Percentiles rank a stretch among this genome's conserved stretches.
Evolutionary conservation across 257 asterid genomes (phyloP).

Genomic region (Fraxinus quadrangulata): DNA sequence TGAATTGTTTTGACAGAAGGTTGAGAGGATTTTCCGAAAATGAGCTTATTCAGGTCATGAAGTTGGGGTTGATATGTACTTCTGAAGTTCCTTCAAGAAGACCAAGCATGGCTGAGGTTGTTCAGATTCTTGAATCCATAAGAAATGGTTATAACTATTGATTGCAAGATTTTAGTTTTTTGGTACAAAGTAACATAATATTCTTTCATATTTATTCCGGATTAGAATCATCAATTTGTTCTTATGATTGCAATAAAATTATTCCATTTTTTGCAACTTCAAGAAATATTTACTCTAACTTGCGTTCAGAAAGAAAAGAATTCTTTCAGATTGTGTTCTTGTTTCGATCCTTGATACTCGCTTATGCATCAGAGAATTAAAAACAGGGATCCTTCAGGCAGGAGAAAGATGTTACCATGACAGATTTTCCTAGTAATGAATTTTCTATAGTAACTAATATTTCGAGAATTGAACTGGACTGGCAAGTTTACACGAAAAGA

Average conservation of each 20-base stretch:
- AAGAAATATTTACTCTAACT: background rate
- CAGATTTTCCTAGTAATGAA: background rate
- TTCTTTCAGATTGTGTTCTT: background rate
- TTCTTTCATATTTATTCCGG: slow-evolving; percentile 62
- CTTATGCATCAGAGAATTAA: background rate
- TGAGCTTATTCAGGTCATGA: slow-evolving; percentile 88
- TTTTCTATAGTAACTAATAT: background rate
- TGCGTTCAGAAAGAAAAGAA: background rate
- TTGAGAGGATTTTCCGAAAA: slow-evolving; percentile 70
- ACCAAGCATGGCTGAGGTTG: slow-evolving; percentile 95
- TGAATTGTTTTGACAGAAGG: slow-evolving; percentile 66
- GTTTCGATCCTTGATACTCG: background rate
- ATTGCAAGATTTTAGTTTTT: slow-evolving; percentile 19
- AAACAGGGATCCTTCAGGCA: background rate
- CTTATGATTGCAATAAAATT: slow-evolving; percentile 45
- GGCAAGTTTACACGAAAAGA: too few relatives aligned
- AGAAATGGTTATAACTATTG: slow-evolving; percentile 57
- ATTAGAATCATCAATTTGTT: slow-evolving; percentile 32
- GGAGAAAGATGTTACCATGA: background rate
- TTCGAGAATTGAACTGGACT: background rate
- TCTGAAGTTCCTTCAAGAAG: slow-evolving; percentile 65
- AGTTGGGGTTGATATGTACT: slow-evolving; percentile 81
- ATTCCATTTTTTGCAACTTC: slow-evolving; percentile 22
- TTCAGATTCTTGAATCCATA: slow-evolving; percentile 86
- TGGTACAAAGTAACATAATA: slow-evolving; percentile 32